Conservation (phyloP, 2,329 filamentous ascomycete species). For the Verticillium isaacii region DNA sequence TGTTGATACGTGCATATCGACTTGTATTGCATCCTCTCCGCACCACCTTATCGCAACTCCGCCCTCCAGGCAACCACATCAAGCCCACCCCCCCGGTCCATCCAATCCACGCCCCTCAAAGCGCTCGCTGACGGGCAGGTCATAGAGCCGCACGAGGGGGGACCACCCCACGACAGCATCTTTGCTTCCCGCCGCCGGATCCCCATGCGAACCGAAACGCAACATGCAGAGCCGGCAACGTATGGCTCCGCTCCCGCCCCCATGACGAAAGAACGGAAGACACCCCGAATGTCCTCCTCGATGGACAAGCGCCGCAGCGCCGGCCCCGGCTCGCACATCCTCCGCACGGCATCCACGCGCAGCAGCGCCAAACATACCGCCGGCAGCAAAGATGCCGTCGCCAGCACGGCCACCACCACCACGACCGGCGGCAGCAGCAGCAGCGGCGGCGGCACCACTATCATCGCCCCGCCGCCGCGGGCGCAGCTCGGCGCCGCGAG, state of each 20-base stretch:
- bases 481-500: slow-evolving; percentile 29
- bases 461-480: slow-evolving; percentile 35
- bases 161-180: not conserved
- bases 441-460: slow-evolving; percentile 17
- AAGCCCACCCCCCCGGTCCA: not conserved
- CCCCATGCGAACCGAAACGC: not conserved
- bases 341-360: slow-evolving; percentile 22
- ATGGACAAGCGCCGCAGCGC: slow-evolving; percentile 40
- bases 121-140: not conserved
- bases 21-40: not conserved
- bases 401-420: slow-evolving; percentile 14
- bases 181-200: not conserved
- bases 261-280: slow-evolving; percentile 16
- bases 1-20: not conserved
- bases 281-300: slow-evolving; percentile 10
- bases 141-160: not conserved
- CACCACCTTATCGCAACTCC: not conserved
- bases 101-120: not conserved
- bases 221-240: slow-evolving; percentile 10
- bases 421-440: slow-evolving; percentile 19
- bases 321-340: slow-evolving; percentile 18
- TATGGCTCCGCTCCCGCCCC: slow-evolving; percentile 4
- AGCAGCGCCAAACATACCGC: slow-evolving; percentile 21
- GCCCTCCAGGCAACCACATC: not conserved
- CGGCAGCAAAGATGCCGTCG: slow-evolving; percentile 21